Conservation (phyloP, 2,329 filamentous ascomycete genomes). For the Aspergillus tubingensis region DNA sequence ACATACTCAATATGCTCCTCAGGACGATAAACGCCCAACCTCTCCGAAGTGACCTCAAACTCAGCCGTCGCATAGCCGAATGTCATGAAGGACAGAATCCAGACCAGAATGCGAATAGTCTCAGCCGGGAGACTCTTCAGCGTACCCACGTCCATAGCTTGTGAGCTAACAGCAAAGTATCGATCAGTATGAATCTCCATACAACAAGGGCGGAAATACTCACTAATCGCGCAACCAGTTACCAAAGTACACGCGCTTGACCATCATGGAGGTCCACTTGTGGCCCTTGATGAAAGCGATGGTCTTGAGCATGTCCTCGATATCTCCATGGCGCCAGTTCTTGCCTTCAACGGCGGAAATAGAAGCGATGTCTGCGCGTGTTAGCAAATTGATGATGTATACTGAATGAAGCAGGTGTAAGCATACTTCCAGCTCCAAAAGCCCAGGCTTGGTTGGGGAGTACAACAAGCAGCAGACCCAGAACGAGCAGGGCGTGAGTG, state of each 20-base stretch:
- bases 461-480: conserved; percentile 41
- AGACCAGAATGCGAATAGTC: conserved; percentile 76
- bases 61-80: conserved; percentile 85
- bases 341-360: conserved; percentile 54
- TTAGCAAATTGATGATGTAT: conserved; percentile 7
- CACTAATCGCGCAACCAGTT: conserved; percentile 83
- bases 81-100: conserved; percentile 78
- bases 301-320: conserved; percentile 78
- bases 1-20: conserved; percentile 59
- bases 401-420: background rate
- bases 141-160: conserved; percentile 78
- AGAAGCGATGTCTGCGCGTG: conserved; percentile 47
- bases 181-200: background rate
- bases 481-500: conserved; percentile 36
- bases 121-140: conserved; percentile 76
- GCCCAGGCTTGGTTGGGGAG: conserved; percentile 43
- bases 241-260: conserved; percentile 79
- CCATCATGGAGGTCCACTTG: conserved; percentile 79
- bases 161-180: conserved; percentile 51
- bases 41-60: conserved; percentile 79
- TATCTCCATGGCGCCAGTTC: conserved; percentile 63
- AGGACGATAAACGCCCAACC: conserved; percentile 76
- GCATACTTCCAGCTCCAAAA: conserved; percentile 49
- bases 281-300: conserved; percentile 76
- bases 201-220: conserved; percentile 19